A percentile compares a stretch with the other conserved stretches of the same genome.
Conservation (phyloP, 2,329 filamentous ascomycete species). For the Phialophora macrospora region DNA sequence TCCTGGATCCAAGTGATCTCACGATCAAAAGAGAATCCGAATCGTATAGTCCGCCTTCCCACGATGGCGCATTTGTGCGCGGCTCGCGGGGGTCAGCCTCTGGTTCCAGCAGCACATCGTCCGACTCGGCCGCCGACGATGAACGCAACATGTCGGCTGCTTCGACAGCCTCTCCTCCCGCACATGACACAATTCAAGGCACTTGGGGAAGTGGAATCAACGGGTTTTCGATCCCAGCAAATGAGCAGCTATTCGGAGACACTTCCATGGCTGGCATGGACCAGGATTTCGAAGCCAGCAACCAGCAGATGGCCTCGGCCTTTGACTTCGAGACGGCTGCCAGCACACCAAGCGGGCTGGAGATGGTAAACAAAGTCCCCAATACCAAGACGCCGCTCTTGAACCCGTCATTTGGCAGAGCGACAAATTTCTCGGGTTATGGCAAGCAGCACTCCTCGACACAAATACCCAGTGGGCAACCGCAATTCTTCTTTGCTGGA, state of each 20-base stretch:
- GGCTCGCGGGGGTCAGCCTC: constrained; percentile 53
- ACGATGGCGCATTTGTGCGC: constrained; percentile 40
- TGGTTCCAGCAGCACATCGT: constrained; percentile 51
- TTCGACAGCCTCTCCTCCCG: constrained; percentile 48
- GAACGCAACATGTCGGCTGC: constrained; percentile 49
- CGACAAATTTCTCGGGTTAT: constrained; percentile 25
- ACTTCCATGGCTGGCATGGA: constrained; percentile 45
- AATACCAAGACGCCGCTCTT: constrained; percentile 35
- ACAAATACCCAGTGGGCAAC: constrained; percentile 24
- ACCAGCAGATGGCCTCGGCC: constrained; percentile 54
- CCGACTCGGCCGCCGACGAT: constrained; percentile 50
- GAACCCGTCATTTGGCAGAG: constrained; percentile 23
- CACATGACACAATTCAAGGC: constrained; percentile 44
- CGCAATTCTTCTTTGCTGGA: constrained; percentile 45
- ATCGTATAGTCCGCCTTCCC: constrained; percentile 39
- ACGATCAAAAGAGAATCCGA: constrained; percentile 35
- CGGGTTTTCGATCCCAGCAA: constrained; percentile 46
- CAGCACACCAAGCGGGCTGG: constrained; percentile 52
- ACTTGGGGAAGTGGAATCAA: constrained; percentile 40
- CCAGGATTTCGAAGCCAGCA: constrained; percentile 51
- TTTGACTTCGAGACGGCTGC: constrained; percentile 57
- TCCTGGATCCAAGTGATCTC: constrained; percentile 39
- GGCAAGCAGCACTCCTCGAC: constrained; percentile 40
- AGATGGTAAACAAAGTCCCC: constrained; percentile 41
- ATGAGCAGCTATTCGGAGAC: constrained; percentile 49